These are phyloP conservation scores for Coriolopsis trogii DNA, from an alignment of 1,284 basidiomycete genomes.

Conservation along the genomic window DNA sequence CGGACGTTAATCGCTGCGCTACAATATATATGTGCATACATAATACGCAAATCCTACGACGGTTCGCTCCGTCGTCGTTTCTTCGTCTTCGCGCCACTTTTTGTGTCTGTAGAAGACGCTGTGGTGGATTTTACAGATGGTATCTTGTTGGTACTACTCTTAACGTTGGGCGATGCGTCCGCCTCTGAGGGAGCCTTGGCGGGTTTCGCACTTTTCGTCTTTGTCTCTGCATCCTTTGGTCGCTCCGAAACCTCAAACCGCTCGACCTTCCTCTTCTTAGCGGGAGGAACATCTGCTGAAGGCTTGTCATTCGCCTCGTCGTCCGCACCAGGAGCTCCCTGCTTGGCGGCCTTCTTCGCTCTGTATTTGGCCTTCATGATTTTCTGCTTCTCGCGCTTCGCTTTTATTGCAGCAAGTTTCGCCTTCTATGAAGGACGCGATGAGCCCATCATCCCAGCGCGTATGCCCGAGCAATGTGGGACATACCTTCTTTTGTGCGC, in stretches of 20 bases:
- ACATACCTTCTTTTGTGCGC: constrained; percentile 58
- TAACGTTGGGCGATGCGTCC: not conserved
- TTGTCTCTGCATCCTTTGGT: constrained; percentile 2
- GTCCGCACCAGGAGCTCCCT: constrained; percentile 3
- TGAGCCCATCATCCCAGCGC: not conserved
- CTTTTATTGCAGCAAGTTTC: constrained; percentile 40
- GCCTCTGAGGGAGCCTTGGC: not conserved
- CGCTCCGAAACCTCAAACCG: not conserved
- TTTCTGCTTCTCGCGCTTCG: constrained; percentile 43
- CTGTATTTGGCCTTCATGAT: constrained; percentile 34
- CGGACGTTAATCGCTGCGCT: constrained; percentile 19
- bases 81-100: constrained; percentile 3
- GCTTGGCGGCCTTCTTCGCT: constrained; percentile 25
- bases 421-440: constrained; percentile 40
- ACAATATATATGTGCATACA: constrained; percentile 16
- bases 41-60: not conserved
- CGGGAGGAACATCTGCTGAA: constrained; percentile 13
- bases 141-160: not conserved
- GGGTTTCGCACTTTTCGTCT: not conserved
- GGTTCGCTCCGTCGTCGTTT: constrained; percentile 16
- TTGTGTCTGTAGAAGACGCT: not conserved
- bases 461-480: not conserved
- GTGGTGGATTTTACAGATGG: not conserved
- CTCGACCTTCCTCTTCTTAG: constrained; percentile 34
- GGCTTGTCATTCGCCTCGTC: not conserved